These are phyloP conservation scores for Forsythia suspensa DNA, from an alignment of 257 asterid species.

Conservation along the genomic window DNA sequence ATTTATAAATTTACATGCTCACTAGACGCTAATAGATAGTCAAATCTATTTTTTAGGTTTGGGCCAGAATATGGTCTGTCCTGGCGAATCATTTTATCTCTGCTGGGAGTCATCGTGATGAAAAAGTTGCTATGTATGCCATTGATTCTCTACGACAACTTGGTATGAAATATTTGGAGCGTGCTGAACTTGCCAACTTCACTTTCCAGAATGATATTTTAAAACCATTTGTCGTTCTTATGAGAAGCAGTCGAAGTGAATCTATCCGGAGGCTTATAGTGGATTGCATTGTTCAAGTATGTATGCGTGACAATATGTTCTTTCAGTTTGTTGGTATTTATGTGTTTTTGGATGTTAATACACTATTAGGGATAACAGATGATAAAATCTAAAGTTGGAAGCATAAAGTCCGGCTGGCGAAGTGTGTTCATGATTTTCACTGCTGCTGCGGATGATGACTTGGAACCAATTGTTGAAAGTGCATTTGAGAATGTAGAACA, in stretches of 20 bases:
- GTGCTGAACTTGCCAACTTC: slow-evolving; percentile 98
- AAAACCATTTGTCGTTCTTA: slow-evolving; percentile 94
- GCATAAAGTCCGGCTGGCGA: slow-evolving; percentile 99
- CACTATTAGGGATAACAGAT: slow-evolving; percentile 60
- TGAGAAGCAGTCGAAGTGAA: slow-evolving; percentile 91
- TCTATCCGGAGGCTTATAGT: slow-evolving; percentile 89
- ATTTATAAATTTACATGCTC: slow-evolving; percentile 11
- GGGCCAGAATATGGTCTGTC: slow-evolving; percentile 99
- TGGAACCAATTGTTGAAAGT: slow-evolving; percentile 90
- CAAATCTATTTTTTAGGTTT: slow-evolving; percentile 60
- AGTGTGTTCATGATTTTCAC: slow-evolving; percentile 99
- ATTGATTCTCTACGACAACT: slow-evolving; percentile 98
- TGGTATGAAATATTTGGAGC: slow-evolving; percentile 97
- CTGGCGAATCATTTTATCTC: slow-evolving; percentile 90
- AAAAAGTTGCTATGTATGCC: slow-evolving; percentile 99
- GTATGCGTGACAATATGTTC: slow-evolving; percentile 31
- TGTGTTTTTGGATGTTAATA: slow-evolving; percentile 28
- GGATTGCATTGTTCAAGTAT: slow-evolving; percentile 97
- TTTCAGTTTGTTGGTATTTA: slow-evolving; percentile 15
- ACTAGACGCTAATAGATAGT: slow-evolving; percentile 11
- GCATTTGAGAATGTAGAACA: slow-evolving; percentile 99
- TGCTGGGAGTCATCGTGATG: slow-evolving; percentile 99
- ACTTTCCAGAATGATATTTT: slow-evolving; percentile 98
- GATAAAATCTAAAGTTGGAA: slow-evolving; percentile 98
- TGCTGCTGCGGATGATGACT: slow-evolving; percentile 96